Conservation (phyloP, 768 basidiomycete genomes). For the Tephrocybe sp. region DNA sequence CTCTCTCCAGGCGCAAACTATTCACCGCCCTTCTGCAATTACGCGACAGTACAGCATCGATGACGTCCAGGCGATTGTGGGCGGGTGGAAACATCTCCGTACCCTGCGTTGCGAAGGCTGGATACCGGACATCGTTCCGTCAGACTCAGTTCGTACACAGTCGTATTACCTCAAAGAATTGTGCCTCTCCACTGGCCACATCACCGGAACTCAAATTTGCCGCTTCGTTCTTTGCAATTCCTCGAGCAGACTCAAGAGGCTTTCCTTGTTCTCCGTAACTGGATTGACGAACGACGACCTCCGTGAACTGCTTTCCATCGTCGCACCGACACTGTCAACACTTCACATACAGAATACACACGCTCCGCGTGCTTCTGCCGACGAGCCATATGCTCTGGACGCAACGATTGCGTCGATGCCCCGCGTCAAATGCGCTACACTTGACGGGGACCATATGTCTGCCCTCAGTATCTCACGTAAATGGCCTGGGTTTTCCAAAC, state of each 20-base stretch:
- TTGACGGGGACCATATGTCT: slow-evolving; percentile 4
- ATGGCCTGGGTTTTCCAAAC: not conserved
- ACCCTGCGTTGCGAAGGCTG: slow-evolving; percentile 3
- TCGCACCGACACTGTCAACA: not conserved
- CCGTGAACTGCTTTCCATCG: not conserved
- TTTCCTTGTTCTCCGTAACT: slow-evolving; percentile 1
- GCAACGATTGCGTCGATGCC: slow-evolving; percentile 1
- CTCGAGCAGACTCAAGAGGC: not conserved
- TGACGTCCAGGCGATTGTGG: slow-evolving; percentile 2
- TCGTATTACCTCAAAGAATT: slow-evolving; percentile 5
- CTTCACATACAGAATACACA: slow-evolving; percentile 3
- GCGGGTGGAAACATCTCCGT: slow-evolving; percentile 2
- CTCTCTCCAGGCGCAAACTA: not conserved
- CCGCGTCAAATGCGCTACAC: not conserved
- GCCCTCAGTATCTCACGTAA: slow-evolving; percentile 1
- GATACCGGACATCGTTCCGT: not conserved
- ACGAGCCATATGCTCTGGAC: slow-evolving; percentile 6
- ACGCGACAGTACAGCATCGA: not conserved
- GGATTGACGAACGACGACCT: slow-evolving; percentile 3
- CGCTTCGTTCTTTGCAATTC: not conserved
- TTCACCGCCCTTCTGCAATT: not conserved
- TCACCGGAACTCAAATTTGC: not conserved
- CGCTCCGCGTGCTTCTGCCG: not conserved
- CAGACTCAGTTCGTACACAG: not conserved
- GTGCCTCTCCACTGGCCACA: not conserved